Evolutionary conservation across 2,329 filamentous ascomycete genomes (phyloP).

Genomic region (Neoascochyta sp.): DNA sequence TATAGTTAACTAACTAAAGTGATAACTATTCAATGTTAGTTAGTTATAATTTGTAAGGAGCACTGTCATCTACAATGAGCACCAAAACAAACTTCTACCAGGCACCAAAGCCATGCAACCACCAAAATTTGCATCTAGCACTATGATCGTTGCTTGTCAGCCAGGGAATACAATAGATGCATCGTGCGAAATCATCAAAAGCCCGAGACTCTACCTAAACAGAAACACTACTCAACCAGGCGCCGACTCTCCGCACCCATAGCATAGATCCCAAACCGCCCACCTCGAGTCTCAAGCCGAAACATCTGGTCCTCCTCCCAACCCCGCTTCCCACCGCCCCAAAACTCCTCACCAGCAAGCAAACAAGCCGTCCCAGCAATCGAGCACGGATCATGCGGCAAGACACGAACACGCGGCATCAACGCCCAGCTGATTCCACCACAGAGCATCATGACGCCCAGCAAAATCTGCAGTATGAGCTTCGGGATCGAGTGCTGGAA

Average conservation of each 20-base stretch:
- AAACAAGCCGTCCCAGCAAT: not conserved
- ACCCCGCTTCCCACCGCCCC: not conserved
- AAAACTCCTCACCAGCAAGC: not conserved
- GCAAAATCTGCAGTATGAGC: not conserved
- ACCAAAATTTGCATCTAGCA: too few relatives aligned
- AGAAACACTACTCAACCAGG: not conserved
- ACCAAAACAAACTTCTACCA: too few relatives aligned
- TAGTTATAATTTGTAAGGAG: too few relatives aligned
- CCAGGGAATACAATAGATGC: too few relatives aligned
- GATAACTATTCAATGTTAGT: too few relatives aligned
- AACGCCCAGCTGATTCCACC: not conserved
- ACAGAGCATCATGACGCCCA: constrained; percentile 1
- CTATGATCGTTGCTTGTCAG: too few relatives aligned
- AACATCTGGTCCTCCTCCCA: not conserved
- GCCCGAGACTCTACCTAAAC: too few relatives aligned
- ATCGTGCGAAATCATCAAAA: too few relatives aligned
- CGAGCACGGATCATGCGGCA: constrained; percentile 1
- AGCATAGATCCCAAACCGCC: not conserved
- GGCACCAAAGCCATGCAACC: too few relatives aligned
- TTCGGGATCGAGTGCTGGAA: not conserved
- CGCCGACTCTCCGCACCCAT: not conserved
- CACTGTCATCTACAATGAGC: too few relatives aligned
- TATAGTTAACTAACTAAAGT: too few relatives aligned
- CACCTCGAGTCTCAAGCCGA: not conserved
- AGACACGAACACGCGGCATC: not conserved